These are phyloP conservation scores for Penicillium sp. DNA, from an alignment of 2,329 filamentous ascomycete species.

Conservation along the genomic window DNA sequence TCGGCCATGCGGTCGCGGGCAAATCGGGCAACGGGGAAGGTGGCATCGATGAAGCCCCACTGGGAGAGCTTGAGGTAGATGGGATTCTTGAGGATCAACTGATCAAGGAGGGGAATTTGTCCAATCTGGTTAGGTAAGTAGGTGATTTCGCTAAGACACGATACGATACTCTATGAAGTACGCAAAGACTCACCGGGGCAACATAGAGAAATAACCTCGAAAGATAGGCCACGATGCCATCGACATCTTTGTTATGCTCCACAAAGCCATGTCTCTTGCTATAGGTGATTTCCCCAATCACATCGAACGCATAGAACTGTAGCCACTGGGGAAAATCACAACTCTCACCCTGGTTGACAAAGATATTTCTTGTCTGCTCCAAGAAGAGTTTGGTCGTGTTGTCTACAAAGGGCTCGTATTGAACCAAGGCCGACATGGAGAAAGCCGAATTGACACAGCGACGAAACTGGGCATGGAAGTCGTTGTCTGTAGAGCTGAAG, in stretches of 20 bases:
- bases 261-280: conserved; percentile 70
- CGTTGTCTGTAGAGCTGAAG: conserved; percentile 47
- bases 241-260: conserved; percentile 68
- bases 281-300: conserved; percentile 74
- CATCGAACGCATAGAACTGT: conserved; percentile 76
- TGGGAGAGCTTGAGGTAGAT: conserved; percentile 37
- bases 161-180: too few relatives aligned
- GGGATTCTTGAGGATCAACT: conserved; percentile 67
- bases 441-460: conserved; percentile 71
- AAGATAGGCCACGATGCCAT: conserved; percentile 64
- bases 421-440: conserved; percentile 68
- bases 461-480: conserved; percentile 68
- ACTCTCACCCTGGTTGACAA: conserved; percentile 29
- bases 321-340: conserved; percentile 51
- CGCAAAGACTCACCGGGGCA: conserved; percentile 10
- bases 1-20: conserved; percentile 21
- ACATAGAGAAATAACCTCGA: conserved; percentile 9
- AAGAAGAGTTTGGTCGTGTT: conserved; percentile 68
- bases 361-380: conserved; percentile 54
- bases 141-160: neutral
- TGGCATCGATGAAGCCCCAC: conserved; percentile 21
- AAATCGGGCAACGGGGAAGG: conserved; percentile 21
- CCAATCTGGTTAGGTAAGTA: conserved; percentile 44
- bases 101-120: conserved; percentile 67
- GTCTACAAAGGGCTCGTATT: conserved; percentile 75